phyloP scores from a whole-genome alignment of 2,329 filamentous ascomycete species.

The Fusarium lyarnte region DNA sequence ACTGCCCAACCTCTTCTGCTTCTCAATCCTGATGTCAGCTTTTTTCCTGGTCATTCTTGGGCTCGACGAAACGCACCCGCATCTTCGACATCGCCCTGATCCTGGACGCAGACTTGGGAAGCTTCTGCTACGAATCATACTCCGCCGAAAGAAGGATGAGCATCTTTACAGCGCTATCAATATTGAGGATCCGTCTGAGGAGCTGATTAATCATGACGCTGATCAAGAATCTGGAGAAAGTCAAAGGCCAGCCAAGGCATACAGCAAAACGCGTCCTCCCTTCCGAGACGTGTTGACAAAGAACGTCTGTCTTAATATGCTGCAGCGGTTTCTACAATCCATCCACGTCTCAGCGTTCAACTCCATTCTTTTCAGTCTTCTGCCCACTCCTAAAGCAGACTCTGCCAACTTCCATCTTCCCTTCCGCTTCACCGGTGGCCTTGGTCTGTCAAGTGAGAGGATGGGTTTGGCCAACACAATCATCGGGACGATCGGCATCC shows the following conservation, averaged over 20 bases:
- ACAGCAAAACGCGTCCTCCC: conserved; percentile 59
- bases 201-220: not conserved
- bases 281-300: conserved; percentile 66
- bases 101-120: not conserved
- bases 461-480: conserved; percentile 84
- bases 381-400: conserved; percentile 74
- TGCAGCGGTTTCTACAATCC: conserved; percentile 75
- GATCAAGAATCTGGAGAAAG: not conserved
- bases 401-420: conserved; percentile 55
- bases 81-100: not conserved
- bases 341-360: conserved; percentile 82
- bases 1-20: conserved; percentile 63
- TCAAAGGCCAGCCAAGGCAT: not conserved
- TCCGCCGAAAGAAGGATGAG: not conserved
- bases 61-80: conserved; percentile 59
- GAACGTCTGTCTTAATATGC: conserved; percentile 64
- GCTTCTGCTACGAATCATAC: not conserved
- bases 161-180: not conserved
- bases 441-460: conserved; percentile 75
- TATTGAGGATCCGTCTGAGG: not conserved
- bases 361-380: conserved; percentile 78
- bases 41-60: conserved; percentile 58
- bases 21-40: conserved; percentile 56
- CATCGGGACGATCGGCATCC: conserved; percentile 79
- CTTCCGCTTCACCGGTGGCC: conserved; percentile 76